These are phyloP conservation scores for Nymphaea thermarum DNA, from an alignment of 164 flowering plant species.

Conservation along the genomic window DNA sequence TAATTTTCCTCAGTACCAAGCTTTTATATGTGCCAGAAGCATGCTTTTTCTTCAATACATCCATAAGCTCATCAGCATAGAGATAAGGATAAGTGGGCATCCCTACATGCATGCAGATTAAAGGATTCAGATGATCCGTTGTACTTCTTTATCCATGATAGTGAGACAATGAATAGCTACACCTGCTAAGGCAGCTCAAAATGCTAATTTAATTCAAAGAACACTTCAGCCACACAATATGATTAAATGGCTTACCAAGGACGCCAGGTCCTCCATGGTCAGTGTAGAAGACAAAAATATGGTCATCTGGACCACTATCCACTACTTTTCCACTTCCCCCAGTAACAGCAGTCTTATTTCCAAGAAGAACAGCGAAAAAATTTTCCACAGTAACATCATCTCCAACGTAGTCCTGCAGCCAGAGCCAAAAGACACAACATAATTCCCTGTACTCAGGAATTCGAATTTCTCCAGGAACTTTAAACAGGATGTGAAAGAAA, in stretches of 20 bases:
- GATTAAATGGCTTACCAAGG: constrained; percentile 47
- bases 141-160: too few species aligned
- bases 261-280: constrained; percentile 97
- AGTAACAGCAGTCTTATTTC: constrained; percentile 57
- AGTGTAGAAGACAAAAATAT: constrained; percentile 57
- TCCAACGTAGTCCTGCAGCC: constrained; percentile 69
- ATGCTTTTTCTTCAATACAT: constrained; percentile 36
- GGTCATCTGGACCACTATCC: constrained; percentile 73
- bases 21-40: constrained; percentile 44
- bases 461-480: not conserved
- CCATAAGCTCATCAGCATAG: constrained; percentile 34
- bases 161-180: too few species aligned
- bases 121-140: not conserved
- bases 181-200: too few species aligned
- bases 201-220: too few species aligned
- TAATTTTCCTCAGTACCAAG: constrained; percentile 20
- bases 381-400: constrained; percentile 55
- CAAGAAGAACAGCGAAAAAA: constrained; percentile 71
- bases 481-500: constrained; percentile 1
- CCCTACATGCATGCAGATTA: constrained; percentile 18
- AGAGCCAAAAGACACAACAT: not conserved
- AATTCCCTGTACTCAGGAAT: not conserved
- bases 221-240: not conserved
- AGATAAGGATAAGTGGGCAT: constrained; percentile 45
- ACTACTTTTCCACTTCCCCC: constrained; percentile 91